Evolutionary conservation across 768 basidiomycete genomes (phyloP), one percentile per base, ranked within the genome.

Genomic region (Phaeolepiota aurea): DNA sequence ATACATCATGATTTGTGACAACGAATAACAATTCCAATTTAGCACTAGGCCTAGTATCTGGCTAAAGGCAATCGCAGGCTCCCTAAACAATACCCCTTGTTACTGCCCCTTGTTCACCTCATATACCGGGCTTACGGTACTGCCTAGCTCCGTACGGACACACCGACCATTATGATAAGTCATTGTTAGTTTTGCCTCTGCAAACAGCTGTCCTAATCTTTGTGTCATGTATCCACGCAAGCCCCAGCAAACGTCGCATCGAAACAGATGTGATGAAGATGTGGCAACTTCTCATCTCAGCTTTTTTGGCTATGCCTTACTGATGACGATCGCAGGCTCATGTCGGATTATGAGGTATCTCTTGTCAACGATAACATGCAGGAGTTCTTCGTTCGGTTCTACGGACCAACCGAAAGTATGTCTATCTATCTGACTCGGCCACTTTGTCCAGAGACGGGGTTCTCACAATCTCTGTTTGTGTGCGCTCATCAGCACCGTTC

Each of bases 221-320:
- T 34, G 45, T 41, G 32, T 44, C 33, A 52, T 22, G 47, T 61
- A 49, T 63, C 47, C 64, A 87, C 87, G 79, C 83, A 56, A 81
- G 82, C 54, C 83, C 88, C 47, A 71, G 68, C 62, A 96, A 88
- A 64, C 86, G 94, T 45, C 84, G 94, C 45, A 93, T 96, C 61
- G 94, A 98, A 63, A 97, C 92, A 37, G 96, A 99, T 71, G 94
- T 99, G 40, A 96, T 97, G 94, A 98, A 97, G 71, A 69, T 99
- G 94, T 94, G 59, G n/a, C n/a, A 56, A 77, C 50, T 22, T 16
- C 37, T 30, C 37, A 33, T 39, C 10, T 46, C 40, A 3, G 10
- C 32, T 32, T 19, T 18, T 32, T 21, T 33, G 14, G 23, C 15
- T 36, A 40, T 13, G 38, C 16, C 41, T 47, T n/a, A 21, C 25